Evolutionary conservation across 163 green algal genomes (phyloP).

Genomic region (Chlorella variabilis): DNA sequence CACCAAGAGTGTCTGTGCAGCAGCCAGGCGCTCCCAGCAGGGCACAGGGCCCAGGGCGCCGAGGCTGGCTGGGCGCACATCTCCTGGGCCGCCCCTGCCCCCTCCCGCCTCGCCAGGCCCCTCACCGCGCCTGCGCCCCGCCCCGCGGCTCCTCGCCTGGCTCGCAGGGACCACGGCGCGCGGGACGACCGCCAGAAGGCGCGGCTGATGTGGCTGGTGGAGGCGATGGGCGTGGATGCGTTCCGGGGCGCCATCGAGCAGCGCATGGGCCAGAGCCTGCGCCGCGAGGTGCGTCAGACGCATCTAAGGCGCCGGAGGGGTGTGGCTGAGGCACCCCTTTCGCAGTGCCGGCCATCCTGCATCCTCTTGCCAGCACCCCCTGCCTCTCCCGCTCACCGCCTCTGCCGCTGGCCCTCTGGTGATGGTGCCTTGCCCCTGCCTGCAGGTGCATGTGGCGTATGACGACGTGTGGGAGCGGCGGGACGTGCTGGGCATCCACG

Average conservation of each 20-base stretch:
- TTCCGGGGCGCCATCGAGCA: slow-evolving; percentile 77
- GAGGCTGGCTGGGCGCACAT: too few species aligned
- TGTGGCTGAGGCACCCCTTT: too few species aligned
- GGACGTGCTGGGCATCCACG: slow-evolving; percentile 90
- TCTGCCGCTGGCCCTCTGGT: background rate
- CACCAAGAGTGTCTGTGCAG: background rate
- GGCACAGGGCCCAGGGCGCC: too few species aligned
- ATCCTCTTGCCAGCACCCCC: background rate
- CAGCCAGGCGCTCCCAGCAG: too few species aligned
- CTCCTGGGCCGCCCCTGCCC: too few species aligned
- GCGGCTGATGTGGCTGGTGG: slow-evolving; percentile 96
- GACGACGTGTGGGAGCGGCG: slow-evolving; percentile 75
- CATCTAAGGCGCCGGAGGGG: too few species aligned
- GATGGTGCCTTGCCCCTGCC: too few species aligned
- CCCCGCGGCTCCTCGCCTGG: background rate
- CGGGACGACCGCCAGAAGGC: slow-evolving; percentile 91
- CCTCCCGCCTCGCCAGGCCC: too few species aligned
- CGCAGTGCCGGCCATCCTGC: too few species aligned
- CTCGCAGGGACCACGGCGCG: slow-evolving; percentile 76
- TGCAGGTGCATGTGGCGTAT: slow-evolving; percentile 64
- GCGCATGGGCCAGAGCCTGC: slow-evolving; percentile 68
- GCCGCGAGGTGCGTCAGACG: slow-evolving; percentile 41
- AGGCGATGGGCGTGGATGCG: slow-evolving; percentile 89
- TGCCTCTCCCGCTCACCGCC: too few species aligned
- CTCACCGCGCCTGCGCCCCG: too few species aligned